Conservation (phyloP, 1,139 yeast species). For the Dujonia santamariae region DNA sequence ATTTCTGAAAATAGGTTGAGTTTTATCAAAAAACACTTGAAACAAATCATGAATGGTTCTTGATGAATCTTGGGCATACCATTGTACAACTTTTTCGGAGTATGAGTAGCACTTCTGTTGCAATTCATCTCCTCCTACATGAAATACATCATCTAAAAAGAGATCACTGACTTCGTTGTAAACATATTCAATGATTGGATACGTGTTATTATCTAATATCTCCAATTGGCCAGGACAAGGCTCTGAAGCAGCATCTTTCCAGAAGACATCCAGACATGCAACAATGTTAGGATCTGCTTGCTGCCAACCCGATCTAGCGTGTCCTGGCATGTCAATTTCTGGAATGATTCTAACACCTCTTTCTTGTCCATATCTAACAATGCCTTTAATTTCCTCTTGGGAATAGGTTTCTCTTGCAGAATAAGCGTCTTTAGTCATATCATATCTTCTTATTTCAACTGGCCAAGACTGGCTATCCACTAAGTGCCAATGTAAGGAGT, state of each 20-base stretch:
- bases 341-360: slow-evolving; percentile 47
- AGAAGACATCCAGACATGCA: slow-evolving; percentile 32
- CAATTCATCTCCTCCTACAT: slow-evolving; percentile 48
- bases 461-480: slow-evolving; percentile 51
- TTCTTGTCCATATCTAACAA: slow-evolving; percentile 33
- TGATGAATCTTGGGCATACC: slow-evolving; percentile 23
- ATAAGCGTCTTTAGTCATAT: slow-evolving; percentile 45
- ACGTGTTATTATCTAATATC: slow-evolving; percentile 32
- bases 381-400: slow-evolving; percentile 25
- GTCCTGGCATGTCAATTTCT: slow-evolving; percentile 50
- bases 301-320: slow-evolving; percentile 44
- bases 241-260: slow-evolving; percentile 37
- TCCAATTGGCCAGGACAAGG: slow-evolving; percentile 50
- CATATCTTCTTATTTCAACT: slow-evolving; percentile 25
- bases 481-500: slow-evolving; percentile 46
- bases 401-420: slow-evolving; percentile 32
- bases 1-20: slow-evolving; percentile 33
- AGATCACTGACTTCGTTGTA: slow-evolving; percentile 33
- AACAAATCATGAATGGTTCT: slow-evolving; percentile 30
- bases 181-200: slow-evolving; percentile 32
- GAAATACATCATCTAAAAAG: slow-evolving; percentile 40
- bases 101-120: slow-evolving; percentile 34
- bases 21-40: slow-evolving; percentile 38
- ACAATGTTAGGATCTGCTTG: slow-evolving; percentile 32
- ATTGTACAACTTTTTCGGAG: slow-evolving; percentile 24